These are phyloP conservation scores for Tricharina praecox DNA, from an alignment of 495 filamentous ascomycete genomes.

Conservation along the genomic window DNA sequence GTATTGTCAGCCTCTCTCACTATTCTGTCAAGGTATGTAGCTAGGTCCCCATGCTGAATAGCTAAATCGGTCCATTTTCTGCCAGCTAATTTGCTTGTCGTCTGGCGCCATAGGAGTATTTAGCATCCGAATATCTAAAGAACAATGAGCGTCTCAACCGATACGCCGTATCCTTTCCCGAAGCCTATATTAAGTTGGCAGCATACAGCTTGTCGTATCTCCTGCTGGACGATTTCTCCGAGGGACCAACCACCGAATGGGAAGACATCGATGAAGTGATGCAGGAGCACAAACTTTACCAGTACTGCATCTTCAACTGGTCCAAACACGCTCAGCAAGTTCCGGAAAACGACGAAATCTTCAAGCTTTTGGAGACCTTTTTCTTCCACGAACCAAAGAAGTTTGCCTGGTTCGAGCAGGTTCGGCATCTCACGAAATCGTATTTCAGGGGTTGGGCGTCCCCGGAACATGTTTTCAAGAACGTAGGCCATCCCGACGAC, in stretches of 20 bases:
- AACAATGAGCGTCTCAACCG: background rate
- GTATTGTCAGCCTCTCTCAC: background rate
- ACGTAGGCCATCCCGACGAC: background rate
- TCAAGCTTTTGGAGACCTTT: background rate
- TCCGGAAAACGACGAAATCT: background rate
- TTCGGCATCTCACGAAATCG: background rate
- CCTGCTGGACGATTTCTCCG: background rate
- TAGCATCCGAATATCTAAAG: constrained; percentile 4
- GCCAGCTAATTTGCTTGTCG: too few relatives aligned
- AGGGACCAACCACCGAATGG: background rate
- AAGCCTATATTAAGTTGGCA: background rate
- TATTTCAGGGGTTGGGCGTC: background rate
- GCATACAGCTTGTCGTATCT: background rate
- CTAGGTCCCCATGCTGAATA: background rate
- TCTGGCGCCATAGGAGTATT: background rate
- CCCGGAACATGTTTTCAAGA: background rate
- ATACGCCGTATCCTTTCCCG: background rate
- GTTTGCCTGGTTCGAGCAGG: background rate
- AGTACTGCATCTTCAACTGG: background rate
- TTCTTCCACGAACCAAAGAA: background rate
- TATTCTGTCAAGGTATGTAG: background rate
- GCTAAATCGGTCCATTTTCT: background rate
- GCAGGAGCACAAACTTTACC: background rate
- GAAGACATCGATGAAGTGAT: background rate
- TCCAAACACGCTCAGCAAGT: background rate